These are phyloP conservation scores for Inga leiocalycina DNA, from an alignment of 306 rosid species.

Conservation along the genomic window DNA sequence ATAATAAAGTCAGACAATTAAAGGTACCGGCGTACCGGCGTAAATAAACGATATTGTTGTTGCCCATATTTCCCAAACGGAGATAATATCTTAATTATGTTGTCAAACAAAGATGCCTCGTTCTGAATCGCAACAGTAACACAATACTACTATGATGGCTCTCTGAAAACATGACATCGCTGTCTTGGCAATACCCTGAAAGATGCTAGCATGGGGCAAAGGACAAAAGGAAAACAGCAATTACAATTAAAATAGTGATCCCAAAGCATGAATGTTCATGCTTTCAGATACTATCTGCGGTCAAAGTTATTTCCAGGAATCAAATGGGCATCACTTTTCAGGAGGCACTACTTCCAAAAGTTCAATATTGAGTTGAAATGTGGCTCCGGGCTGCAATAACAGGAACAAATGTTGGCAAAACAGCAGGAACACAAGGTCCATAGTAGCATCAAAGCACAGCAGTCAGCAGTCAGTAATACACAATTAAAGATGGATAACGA, in stretches of 20 bases:
- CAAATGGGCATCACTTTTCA: constrained; percentile 43
- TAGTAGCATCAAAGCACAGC: too few relatives aligned
- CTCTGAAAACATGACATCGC: neutral
- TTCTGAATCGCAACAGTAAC: neutral
- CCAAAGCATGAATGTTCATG: neutral
- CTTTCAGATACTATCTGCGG: neutral
- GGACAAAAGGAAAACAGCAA: neutral
- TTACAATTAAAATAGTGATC: neutral
- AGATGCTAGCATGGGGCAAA: neutral
- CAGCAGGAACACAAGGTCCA: neutral
- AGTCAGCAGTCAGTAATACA: too few relatives aligned
- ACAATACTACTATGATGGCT: neutral
- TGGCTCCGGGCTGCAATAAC: constrained; percentile 89
- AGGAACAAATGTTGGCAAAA: constrained; percentile 31
- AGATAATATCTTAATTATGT: neutral
- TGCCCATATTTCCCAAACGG: neutral
- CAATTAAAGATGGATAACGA: neutral
- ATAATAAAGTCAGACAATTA: too few relatives aligned
- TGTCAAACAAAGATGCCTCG: neutral
- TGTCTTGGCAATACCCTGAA: neutral
- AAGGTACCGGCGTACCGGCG: too few relatives aligned
- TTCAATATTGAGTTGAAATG: constrained; percentile 84
- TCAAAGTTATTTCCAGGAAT: neutral
- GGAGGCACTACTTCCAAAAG: constrained; percentile 65
- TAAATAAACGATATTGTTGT: neutral